phyloP scores from a whole-genome alignment of 805 yeast species.

The Teunomyces stri region DNA sequence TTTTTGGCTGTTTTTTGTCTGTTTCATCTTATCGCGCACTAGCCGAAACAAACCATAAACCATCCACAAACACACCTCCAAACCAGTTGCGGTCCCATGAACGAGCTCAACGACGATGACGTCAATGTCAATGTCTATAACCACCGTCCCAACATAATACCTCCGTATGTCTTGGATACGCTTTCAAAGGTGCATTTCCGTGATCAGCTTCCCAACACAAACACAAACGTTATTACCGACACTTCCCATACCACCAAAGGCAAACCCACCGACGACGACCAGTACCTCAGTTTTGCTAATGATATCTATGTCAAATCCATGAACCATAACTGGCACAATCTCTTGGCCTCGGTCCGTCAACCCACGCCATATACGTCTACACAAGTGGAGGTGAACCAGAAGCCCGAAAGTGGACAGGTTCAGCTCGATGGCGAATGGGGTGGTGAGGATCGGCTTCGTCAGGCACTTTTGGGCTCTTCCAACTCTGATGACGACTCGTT shows the following conservation, averaged over 20 bases:
- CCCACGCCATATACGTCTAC: constrained; percentile 33
- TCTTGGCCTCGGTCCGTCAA: constrained; percentile 45
- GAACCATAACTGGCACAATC: constrained; percentile 51
- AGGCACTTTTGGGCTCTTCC: constrained; percentile 44
- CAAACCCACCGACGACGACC: constrained; percentile 21
- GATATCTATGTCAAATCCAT: constrained; percentile 37
- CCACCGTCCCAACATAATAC: constrained; percentile 41
- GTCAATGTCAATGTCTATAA: constrained; percentile 32
- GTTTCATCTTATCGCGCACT: not conserved
- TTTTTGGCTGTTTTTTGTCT: too few relatives aligned
- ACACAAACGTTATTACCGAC: constrained; percentile 19
- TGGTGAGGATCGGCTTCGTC: constrained; percentile 62
- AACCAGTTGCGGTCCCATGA: not conserved
- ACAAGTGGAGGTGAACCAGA: not conserved
- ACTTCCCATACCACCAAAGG: not conserved
- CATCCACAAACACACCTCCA: not conserved
- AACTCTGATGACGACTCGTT: constrained; percentile 28
- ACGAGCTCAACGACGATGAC: constrained; percentile 7
- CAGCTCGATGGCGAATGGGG: constrained; percentile 58
- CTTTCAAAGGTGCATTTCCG: constrained; percentile 42
- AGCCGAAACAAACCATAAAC: not conserved
- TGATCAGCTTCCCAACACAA: constrained; percentile 33
- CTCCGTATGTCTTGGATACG: constrained; percentile 64
- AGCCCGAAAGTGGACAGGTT: constrained; percentile 28
- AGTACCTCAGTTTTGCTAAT: constrained; percentile 33